Evolutionary conservation across 2,329 filamentous ascomycete species (phyloP).

Genomic region (Alternaria gaisen): DNA sequence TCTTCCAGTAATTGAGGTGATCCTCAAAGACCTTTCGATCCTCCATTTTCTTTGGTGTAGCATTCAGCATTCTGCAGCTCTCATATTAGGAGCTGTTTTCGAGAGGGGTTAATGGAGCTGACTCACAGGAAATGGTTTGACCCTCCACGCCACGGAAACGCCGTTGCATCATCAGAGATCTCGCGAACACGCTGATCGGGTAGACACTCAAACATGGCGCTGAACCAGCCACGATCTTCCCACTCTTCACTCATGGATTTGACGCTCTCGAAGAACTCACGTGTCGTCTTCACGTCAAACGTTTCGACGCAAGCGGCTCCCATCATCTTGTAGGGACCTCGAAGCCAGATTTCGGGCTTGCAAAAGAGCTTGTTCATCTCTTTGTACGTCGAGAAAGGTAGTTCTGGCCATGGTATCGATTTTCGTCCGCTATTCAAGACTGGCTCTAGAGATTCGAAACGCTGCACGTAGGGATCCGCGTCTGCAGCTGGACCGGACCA

Average conservation of each 20-base stretch:
- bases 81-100: not conserved
- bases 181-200: slow-evolving; percentile 12
- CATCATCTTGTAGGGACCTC: slow-evolving; percentile 12
- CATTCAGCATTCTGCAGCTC: slow-evolving; percentile 9
- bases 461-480: slow-evolving; percentile 5
- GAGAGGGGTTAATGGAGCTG: not conserved
- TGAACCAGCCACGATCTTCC: slow-evolving; percentile 15
- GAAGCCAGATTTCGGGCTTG: slow-evolving; percentile 8
- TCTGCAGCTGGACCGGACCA: slow-evolving; percentile 6
- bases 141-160: slow-evolving; percentile 11
- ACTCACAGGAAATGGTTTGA: slow-evolving; percentile 14
- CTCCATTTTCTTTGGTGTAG: slow-evolving; percentile 11
- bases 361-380: slow-evolving; percentile 16
- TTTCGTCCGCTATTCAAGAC: slow-evolving; percentile 6
- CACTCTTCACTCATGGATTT: slow-evolving; percentile 14
- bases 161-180: slow-evolving; percentile 8
- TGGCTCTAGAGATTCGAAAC: slow-evolving; percentile 9
- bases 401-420: slow-evolving; percentile 13
- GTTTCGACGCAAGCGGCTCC: slow-evolving; percentile 6
- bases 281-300: slow-evolving; percentile 11
- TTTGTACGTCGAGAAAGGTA: slow-evolving; percentile 13
- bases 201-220: slow-evolving; percentile 16
- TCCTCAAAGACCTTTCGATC: slow-evolving; percentile 10
- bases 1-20: slow-evolving; percentile 12
- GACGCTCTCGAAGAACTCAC: slow-evolving; percentile 16